Base-by-base conservation (phyloP, 2,329 filamentous ascomycete species). In the Monosporascus sp. region DNA sequence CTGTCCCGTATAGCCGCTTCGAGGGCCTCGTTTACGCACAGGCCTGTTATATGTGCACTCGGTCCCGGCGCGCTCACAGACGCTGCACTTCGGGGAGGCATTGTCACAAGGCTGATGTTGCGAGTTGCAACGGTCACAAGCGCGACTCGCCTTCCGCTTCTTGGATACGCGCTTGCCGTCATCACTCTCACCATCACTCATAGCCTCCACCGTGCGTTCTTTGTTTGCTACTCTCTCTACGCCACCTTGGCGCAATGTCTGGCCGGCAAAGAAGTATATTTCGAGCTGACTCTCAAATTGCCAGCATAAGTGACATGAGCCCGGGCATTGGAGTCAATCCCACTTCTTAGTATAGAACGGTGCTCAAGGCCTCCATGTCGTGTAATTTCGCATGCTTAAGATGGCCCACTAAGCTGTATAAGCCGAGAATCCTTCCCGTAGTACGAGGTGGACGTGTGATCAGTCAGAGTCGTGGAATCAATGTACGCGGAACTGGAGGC, bases 41-140 rank as follows among this genome's bases (percentile, higher is more conserved):
- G 66, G 66, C 41, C 66, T 54, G 53, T 69, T 66, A 49, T 69
- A 69, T 9, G 66, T 69, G 52, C 66, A 69, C 2, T 67, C 65
- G 8, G 65, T 65, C 20, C 65, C 65, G n/a, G 65, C 66, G 18
- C 66, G 64, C 50, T 71, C 69, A 50, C 74, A 77, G 43, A 76
- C 74, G 58, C 72, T 68, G 58, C 74, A 77, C 46, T 73, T 70
- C n/a, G 74, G 74, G 45, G 67, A 63, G 48, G 71, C 72, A 55
- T 77, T 77, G 62, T 77, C 74, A 60, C 74, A 77, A 6, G 74
- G 73, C 62, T 76, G 73, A 55, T 76, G 74, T 60, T 76, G 74
- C 50, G 72, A 70, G 55, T 76, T 75, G 56, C 73, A 76, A 47
- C 73, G 74, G 63, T 76, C 74, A 63, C 73, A 76, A 50, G 65